Base-by-base conservation (phyloP, 352 stramenopile genomes). In the Globisporangium sylvaticum region DNA sequence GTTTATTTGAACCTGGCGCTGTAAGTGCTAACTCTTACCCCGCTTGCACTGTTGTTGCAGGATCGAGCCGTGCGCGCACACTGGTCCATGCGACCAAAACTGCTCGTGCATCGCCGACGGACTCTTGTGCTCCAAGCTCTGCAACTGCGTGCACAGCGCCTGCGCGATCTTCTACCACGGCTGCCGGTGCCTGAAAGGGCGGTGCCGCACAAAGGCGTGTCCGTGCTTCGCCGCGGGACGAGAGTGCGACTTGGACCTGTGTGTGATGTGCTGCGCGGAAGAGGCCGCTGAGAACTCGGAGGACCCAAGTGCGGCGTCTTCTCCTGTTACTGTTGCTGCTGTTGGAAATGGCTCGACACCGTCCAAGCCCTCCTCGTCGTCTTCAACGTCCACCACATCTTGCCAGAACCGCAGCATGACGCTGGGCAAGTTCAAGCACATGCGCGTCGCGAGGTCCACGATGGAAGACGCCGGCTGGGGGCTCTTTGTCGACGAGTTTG, bases 181-280 rank as follows among this genome's bases (percentile, higher is more conserved):
- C 32, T 99, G 96, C 66, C 79, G 84, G 24, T 99, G 96, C 62
- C 73, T 81, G 42, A 76, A 72, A 39, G 89, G 87, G 31, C 80
- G 85, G 15, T 98, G 94, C 69, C 80, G 75, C 24, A 94, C 84
- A 8, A 94, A 94, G 46, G 74, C 78, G 5, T 98, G 95, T 73
- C 83, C 91, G 4, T 98, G 96, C 74, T 97, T 92, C 68, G 91
- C 89, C 29, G 78, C 90, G 0, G 85, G 88, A 22, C 76, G 95
- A 10, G 96, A 98, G 78, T 99, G 96, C 72, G 95, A 98, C 72
- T 76, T 96, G 25, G 95, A 98, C 67, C 56, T 98, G 27, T 99
- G 95, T 72, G 76, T 68, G 20, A 64, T 83, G 31, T 98, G 92
- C 59, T 91, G 80, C 54, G 69, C 66, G 0, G 81, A 92, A 8